Conservation (phyloP, 208 protist species). For the Acanthamoeba triangularis region DNA sequence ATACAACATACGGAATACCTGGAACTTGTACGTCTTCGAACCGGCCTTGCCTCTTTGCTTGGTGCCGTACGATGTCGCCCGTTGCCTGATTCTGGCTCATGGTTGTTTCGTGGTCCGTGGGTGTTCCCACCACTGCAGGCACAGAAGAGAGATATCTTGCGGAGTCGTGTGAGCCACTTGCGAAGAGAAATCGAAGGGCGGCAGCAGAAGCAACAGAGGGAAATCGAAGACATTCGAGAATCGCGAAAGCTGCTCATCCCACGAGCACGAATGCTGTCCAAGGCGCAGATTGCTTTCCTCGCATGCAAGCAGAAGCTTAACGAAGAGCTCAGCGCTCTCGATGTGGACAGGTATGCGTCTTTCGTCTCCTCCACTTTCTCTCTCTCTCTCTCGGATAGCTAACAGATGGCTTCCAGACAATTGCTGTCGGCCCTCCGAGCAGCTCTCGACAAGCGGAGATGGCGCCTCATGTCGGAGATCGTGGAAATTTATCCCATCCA, state of each 20-base stretch:
- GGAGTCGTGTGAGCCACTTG: conserved; percentile 4
- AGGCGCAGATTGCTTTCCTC: conserved; percentile 30
- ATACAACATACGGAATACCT: background rate
- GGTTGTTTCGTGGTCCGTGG: background rate
- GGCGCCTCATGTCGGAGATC: conserved; percentile 28
- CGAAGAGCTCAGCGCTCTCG: background rate
- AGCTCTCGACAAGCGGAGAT: conserved; percentile 46
- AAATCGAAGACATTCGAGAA: background rate
- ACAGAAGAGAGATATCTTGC: conserved; percentile 53
- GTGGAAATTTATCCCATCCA: conserved; percentile 52
- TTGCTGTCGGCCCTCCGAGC: background rate
- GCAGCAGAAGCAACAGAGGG: background rate
- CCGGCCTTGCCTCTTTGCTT: too few species aligned
- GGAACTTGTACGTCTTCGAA: background rate
- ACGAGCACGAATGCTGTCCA: conserved; percentile 7
- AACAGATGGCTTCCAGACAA: background rate
- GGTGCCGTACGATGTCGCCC: too few species aligned
- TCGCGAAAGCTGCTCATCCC: conserved; percentile 6
- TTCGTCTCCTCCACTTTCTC: background rate
- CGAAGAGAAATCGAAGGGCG: conserved; percentile 10
- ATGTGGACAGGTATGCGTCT: background rate
- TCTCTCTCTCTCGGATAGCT: too few species aligned
- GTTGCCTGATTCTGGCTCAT: background rate
- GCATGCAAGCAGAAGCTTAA: conserved; percentile 21
- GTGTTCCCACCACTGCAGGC: background rate